Percentiles rank a stretch among this genome's conserved stretches.
phyloP scores from a whole-genome alignment of 78 protist species.

The Dictyostelium firmibasis region DNA sequence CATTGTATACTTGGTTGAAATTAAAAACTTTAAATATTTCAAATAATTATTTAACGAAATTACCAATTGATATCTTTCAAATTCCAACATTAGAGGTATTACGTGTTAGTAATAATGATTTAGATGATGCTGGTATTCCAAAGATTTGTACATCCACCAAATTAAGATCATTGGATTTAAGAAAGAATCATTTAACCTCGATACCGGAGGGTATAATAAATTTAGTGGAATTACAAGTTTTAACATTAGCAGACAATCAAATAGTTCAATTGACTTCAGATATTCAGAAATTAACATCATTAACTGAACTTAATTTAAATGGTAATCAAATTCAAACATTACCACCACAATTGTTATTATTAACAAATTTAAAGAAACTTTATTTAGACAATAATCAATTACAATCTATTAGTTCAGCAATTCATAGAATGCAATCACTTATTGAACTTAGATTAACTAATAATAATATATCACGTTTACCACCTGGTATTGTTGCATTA shows the following conservation, averaged over 20 bases:
- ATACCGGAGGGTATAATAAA: constrained; percentile 57
- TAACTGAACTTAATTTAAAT: constrained; percentile 45
- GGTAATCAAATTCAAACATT: constrained; percentile 28
- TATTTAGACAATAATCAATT: constrained; percentile 63
- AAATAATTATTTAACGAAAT: constrained; percentile 29
- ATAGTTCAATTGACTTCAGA: constrained; percentile 8
- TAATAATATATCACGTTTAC: constrained; percentile 55
- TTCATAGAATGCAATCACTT: constrained; percentile 66
- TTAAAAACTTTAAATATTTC: constrained; percentile 57
- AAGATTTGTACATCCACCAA: not conserved
- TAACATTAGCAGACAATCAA: constrained; percentile 54
- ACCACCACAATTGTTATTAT: constrained; percentile 26
- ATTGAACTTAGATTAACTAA: constrained; percentile 51
- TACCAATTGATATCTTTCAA: constrained; percentile 61
- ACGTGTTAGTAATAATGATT: constrained; percentile 41
- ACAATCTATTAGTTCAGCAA: constrained; percentile 55
- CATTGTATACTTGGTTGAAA: constrained; percentile 51
- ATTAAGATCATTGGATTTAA: constrained; percentile 31
- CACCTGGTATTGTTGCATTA: constrained; percentile 71
- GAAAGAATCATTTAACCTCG: not conserved
- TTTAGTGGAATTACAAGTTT: constrained; percentile 29
- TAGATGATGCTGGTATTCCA: constrained; percentile 58
- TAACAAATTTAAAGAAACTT: constrained; percentile 50
- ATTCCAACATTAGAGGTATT: constrained; percentile 52
- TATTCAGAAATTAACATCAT: constrained; percentile 29